Evolutionary conservation across 2,329 filamentous ascomycete species (phyloP), one percentile per base, ranked within the genome.

Genomic region (Dryadomyces quercivorus): DNA sequence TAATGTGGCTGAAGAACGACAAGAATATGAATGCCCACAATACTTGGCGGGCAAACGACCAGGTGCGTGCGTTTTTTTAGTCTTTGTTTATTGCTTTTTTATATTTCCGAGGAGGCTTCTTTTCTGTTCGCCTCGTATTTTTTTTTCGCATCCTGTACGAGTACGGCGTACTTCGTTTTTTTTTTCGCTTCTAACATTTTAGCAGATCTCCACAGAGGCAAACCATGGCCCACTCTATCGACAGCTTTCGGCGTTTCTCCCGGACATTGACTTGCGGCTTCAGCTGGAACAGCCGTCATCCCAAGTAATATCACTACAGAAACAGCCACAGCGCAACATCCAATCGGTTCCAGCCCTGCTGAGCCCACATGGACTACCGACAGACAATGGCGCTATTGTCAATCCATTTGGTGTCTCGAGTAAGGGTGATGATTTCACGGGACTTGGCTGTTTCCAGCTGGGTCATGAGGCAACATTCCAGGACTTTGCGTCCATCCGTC

Each of bases 1-100:
- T 65, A 45, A 61, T 62, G 50, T 65, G 63, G 63, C 55, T 65
- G 22, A 65, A 65, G 52, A 56, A 55, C 13, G 55, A 60, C n/a
- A 52, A 58, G 38, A 62, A 62, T 34, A 65, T 65, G 59, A 53
- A 60, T 15, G 54, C 61, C 42, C 63, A 65, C 48, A 55, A 62
- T 40, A 55, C 56, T 18, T 65, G 63, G 63, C 58, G 61, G 10
- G 53, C 26, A 9, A 65, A 64, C 52, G 56, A 60, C 15, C 40
- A 59, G 34, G 57, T 63, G 47, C 38, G 34, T 6, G n/a, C 4
- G 5, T 46, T 51, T 43, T 51, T 51, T 51, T 36, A n/a, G 22
- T 21, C 16, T 18, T 18, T 44, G 10, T 44, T 5, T 16, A n/a
- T 18, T n/a, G 8, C 42, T 44, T 18, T 21, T 44, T 18, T n/a